A percentile compares a stretch with the other conserved stretches of the same genome.
These are phyloP conservation scores for Solanum sejunctum DNA, from an alignment of 257 asterid genomes.

Conservation along the genomic window DNA sequence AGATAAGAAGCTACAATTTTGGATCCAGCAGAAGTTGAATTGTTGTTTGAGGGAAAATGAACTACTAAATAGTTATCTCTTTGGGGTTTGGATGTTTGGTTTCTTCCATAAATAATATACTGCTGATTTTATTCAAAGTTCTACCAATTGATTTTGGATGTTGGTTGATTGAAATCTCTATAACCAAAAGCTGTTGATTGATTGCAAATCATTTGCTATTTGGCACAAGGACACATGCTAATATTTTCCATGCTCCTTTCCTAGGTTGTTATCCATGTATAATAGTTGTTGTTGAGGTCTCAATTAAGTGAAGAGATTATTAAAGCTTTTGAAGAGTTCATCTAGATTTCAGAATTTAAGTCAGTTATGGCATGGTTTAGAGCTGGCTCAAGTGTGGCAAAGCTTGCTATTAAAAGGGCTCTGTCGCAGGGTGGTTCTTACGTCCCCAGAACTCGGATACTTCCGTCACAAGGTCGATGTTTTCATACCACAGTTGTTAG, in stretches of 20 bases:
- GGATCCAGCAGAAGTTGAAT: background rate
- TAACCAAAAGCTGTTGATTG: background rate
- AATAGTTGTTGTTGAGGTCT: background rate
- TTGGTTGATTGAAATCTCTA: background rate
- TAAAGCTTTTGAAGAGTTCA: background rate
- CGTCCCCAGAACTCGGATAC: constrained; percentile 4
- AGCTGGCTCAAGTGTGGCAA: constrained; percentile 19
- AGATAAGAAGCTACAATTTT: background rate
- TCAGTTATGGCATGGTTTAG: constrained; percentile 18
- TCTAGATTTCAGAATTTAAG: background rate
- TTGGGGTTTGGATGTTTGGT: background rate
- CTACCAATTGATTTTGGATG: background rate
- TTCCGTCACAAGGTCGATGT: constrained; percentile 3
- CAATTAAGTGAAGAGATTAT: background rate
- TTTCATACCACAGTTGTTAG: constrained; percentile 10
- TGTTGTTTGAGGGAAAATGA: background rate
- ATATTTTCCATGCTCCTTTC: background rate
- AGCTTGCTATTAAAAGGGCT: constrained; percentile 17
- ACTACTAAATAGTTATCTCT: background rate
- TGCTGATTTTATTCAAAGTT: background rate
- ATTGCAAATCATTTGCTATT: background rate
- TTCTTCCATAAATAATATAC: background rate
- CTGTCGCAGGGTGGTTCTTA: constrained; percentile 10
- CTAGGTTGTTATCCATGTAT: background rate
- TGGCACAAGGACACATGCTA: background rate